Evolutionary conservation across 2,329 filamentous ascomycete species (phyloP), one percentile per base, ranked within the genome.

Genomic region (Hymenotorrendiella dingleyae): DNA sequence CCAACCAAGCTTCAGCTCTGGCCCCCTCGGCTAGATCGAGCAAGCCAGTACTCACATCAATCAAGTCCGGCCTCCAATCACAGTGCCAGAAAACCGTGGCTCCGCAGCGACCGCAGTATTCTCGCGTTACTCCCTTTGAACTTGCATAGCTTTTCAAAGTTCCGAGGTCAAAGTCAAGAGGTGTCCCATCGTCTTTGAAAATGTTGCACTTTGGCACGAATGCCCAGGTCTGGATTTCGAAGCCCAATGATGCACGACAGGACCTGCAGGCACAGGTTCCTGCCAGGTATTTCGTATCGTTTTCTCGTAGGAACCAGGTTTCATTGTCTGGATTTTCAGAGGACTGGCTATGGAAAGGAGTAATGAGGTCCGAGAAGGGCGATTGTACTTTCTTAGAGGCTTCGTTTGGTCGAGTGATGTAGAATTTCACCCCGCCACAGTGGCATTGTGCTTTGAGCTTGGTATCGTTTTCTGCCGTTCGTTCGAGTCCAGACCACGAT

Each of bases 41-140:
- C 28, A 84, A 52, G 0, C 82, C 82, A 7, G 74, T 71, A 47
- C 78, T 82, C 7, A 86, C 71, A 60, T 86, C 80, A 12, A 85
- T 67, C 14, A 85, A 56, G 4, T 70, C 68, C 0, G 73, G 68
- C 28, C 79, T 65, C 46, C 66, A 64, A 4, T 67, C 62, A 40
- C 72, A 72, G 52, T 76, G 71, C 73, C 76, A 84, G 54, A 84
- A 84, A 3, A 80, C 68, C 0, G 72, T 79, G 1, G 82, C 80
- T 1, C 81, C 81, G 54, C 82, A 86, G 1, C 42, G 55, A 2
- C 62, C 60, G 56, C 82, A 86, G 54, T 84, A 85, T 32, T 80
- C 75, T 12, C 82, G 71, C 35, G 66, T 63, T 3, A 79, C 71
- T 0, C 68, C 71, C 0, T 64, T 57, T 0, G 71, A 78, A 19